Evolutionary conservation across 1,284 basidiomycete genomes (phyloP), one percentile per base, ranked within the genome.

Genomic region (Malassezia restricta): DNA sequence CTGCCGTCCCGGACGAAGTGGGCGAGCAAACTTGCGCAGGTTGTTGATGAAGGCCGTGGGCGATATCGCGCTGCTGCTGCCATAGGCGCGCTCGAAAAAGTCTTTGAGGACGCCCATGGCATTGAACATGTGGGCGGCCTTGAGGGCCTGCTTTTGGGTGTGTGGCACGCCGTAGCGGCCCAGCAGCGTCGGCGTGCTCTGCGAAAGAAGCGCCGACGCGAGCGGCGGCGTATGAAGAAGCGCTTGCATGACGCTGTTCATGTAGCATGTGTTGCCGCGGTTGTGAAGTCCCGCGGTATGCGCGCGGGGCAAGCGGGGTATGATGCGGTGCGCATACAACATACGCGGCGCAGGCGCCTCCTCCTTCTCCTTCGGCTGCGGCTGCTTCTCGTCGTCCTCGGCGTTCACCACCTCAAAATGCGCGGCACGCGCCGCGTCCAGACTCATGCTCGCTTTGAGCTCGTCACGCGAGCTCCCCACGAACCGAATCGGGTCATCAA

Each of bases 261-360:
- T 78, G 75, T 95, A 99, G 76, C 94, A 99, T 1, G 89, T 94
- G 74, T 96, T 98, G 45, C 89, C 89, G n/a, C 78, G 83, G 75
- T 99, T 99, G 66, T 82, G 77, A 33, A 98, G 77, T 0, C 92
- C 92, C 3, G 60, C 32, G 0, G 56, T 62, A 30, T 57, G 31
- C 33, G 39, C 54, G 29, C 57, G 56, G 1, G 65, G 64, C 14
- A 63, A 62, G 15, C 56, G 56, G 7, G 62, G 49, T 28, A 59
- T 57, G 43, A 68, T 46, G 39, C 57, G 61, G 45, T 56, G 49
- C 32, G 47, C 29, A 17, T 54, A 54, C 47, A 54, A 35, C 3
- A 15, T 27, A 11, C 15, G 33, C 3, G 40, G 32, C 8, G 6
- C 39, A n/a, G 9, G 11, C 3, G 12, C 20, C 11, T 30, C 11